Evolutionary conservation across 352 stramenopile species (phyloP), one percentile per base, ranked within the genome.

Genomic region (Pythium volutum): DNA sequence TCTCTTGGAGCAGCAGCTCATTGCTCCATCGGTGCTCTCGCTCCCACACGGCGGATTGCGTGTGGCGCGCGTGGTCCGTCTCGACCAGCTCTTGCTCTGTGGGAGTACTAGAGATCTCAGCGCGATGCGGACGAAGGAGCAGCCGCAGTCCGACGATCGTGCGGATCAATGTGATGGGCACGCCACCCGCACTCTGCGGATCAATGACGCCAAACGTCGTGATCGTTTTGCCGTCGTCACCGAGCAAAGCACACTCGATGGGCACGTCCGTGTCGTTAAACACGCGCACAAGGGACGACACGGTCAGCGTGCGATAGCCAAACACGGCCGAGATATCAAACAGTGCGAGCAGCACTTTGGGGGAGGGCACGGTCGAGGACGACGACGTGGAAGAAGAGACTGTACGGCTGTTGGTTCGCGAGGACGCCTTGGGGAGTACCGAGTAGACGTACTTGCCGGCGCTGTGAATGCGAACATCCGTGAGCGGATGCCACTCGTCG

Each of bases 21-120:
- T 91, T 89, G 55, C 84, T 94, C 82, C 84, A 92, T n/a, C 83
- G 81, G 46, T 93, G 75, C 2, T 84, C 73, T 53, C 71, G 77
- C 5, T 69, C 54, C 41, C 47, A 62, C 31, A 65, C 43, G 6
- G 56, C 31, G 10, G 54, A 31, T 31, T 62, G 57, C 3, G 31
- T 23, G 6, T 48, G 20, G 18, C 42, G 4, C 16, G 27, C 10
- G 4, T 14, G 10, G 16, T 36, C 31, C 31, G 14, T 11, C 31
- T 36, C 31, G n/a, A 36, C 52, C 18, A 36, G 22, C 48, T 41
- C 16, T 14, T 8, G 34, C 3, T 1, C 18, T 7, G 2, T 26
- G 25, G 3, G 26, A 4, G n/a, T 23, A 2, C 11, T 18, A 0
- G 26, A 25, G 6, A 22, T 3, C 10, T 45, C 34, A n/a, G 31